A percentile compares a stretch with the other conserved stretches of the same genome.
phyloP scores from a whole-genome alignment of 2,329 filamentous ascomycete species.

The Biscogniauxia sp. region DNA sequence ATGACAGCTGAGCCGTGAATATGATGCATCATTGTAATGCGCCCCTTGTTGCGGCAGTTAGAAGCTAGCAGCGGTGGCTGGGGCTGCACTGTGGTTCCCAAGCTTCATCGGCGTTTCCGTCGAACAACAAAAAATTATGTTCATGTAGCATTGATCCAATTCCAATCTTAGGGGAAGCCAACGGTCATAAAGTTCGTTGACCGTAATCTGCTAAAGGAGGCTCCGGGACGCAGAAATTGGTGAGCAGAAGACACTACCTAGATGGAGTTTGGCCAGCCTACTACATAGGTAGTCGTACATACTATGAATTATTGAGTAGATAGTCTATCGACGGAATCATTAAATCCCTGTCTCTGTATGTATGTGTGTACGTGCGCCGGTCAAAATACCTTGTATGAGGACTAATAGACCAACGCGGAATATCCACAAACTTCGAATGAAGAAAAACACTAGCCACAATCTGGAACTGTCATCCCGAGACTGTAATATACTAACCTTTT shows the following conservation, averaged over 20 bases:
- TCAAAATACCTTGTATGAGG: no score
- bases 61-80: conserved; percentile 1
- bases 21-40: background rate
- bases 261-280: no score
- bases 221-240: background rate
- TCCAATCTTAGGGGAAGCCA: background rate
- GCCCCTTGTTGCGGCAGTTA: background rate
- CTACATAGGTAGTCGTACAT: no score
- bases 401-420: background rate
- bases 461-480: background rate
- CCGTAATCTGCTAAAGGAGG: background rate
- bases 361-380: background rate
- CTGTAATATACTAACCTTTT: background rate
- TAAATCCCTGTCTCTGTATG: no score
- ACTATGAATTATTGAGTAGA: no score
- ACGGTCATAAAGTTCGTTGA: background rate
- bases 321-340: no score
- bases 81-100: conserved; percentile 2
- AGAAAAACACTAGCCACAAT: background rate
- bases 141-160: background rate
- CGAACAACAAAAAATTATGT: background rate
- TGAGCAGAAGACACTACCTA: no score
- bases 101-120: conserved; percentile 10
- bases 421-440: background rate
- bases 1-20: conserved; percentile 7